phyloP scores from a whole-genome alignment of 2,329 filamentous ascomycete genomes.

The Fusarium buharicum region DNA sequence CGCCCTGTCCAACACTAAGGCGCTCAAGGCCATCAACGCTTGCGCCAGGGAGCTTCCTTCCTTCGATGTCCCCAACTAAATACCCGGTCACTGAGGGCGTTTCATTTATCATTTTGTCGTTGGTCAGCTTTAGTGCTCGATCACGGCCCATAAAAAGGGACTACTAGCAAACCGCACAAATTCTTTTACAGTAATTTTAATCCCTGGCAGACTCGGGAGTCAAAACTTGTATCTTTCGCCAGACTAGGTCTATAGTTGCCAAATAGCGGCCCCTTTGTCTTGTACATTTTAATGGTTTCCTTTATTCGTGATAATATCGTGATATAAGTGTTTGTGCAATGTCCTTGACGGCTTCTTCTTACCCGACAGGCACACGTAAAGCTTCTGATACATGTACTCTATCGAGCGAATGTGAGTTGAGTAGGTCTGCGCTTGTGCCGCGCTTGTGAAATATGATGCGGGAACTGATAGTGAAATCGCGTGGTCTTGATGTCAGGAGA shows the following conservation, averaged over 20 bases:
- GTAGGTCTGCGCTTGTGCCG: no score
- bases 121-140: conserved; percentile 2
- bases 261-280: conserved; percentile 34
- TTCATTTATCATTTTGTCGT: conserved; percentile 14
- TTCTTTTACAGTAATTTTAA: conserved; percentile 41
- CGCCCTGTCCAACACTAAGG: conserved; percentile 28
- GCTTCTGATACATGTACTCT: no score
- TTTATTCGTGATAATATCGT: background rate
- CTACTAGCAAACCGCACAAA: conserved; percentile 40
- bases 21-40: conserved; percentile 36
- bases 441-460: no score
- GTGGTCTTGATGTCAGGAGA: no score
- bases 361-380: no score
- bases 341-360: no score
- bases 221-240: conserved; percentile 37
- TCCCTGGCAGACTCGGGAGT: conserved; percentile 37
- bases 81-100: conserved; percentile 11
- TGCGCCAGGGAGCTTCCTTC: conserved; percentile 34
- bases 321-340: background rate
- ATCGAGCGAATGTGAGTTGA: no score
- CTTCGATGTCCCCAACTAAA: conserved; percentile 34
- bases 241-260: conserved; percentile 41
- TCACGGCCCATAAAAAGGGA: conserved; percentile 23
- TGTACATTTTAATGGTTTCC: background rate
- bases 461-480: no score